Conservation (phyloP, 345 rosid genomes). For the Limnanthes douglasii region DNA sequence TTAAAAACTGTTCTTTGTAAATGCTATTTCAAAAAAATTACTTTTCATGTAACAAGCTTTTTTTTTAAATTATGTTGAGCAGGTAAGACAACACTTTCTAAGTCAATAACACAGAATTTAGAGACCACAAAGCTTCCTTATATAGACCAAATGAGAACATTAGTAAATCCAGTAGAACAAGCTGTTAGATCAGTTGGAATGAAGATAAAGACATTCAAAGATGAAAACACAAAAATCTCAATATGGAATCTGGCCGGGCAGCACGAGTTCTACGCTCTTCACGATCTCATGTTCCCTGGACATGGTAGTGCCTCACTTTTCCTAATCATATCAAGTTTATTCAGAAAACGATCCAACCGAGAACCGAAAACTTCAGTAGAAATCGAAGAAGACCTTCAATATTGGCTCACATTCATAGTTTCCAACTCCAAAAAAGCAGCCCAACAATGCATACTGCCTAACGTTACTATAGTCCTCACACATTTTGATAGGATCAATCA, state of each 20-base stretch:
- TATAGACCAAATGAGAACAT: slow-evolving; percentile 62
- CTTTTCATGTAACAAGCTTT: no score
- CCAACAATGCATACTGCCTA: slow-evolving; percentile 75
- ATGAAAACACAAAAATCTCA: slow-evolving; percentile 71
- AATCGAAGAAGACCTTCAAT: slow-evolving; percentile 75
- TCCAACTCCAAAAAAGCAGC: slow-evolving; percentile 67
- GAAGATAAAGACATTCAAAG: slow-evolving; percentile 71
- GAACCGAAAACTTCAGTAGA: slow-evolving; percentile 66
- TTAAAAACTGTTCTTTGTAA: no score
- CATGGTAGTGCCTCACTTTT: slow-evolving; percentile 71
- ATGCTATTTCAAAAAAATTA: no score
- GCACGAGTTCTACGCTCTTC: slow-evolving; percentile 75
- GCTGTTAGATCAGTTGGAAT: slow-evolving; percentile 69
- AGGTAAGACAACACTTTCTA: slow-evolving; percentile 76
- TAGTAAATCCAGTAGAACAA: slow-evolving; percentile 80
- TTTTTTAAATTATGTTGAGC: no score
- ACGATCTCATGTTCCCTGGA: slow-evolving; percentile 91
- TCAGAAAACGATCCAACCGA: slow-evolving; percentile 62
- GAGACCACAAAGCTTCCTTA: slow-evolving; percentile 58
- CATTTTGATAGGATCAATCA: slow-evolving; percentile 55
- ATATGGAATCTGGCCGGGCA: slow-evolving; percentile 91
- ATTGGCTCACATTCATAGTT: slow-evolving; percentile 83
- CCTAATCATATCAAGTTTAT: slow-evolving; percentile 69
- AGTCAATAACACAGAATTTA: slow-evolving; percentile 52
- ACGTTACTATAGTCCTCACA: slow-evolving; percentile 65